Percentiles rank a stretch among this genome's conserved stretches.
Conservation (phyloP, 2,329 filamentous ascomycete species). For the Fusarium nygamai region DNA sequence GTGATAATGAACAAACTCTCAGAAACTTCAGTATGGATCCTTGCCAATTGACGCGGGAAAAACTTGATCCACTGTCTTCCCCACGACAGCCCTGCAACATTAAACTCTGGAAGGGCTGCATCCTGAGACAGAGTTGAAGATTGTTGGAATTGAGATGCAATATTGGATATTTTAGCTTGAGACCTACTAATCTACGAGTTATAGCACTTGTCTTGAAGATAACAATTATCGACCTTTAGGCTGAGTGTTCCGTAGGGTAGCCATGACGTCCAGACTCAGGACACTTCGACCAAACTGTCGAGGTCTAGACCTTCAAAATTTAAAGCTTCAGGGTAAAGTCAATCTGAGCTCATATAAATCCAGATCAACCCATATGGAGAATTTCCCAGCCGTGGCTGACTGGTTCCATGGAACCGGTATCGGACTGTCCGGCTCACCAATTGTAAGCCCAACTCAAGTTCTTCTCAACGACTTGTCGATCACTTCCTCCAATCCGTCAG, state of each 20-base stretch:
- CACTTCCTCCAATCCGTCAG: neutral
- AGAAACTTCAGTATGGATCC: conserved; percentile 24
- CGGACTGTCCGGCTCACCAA: conserved; percentile 10
- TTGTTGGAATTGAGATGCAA: neutral
- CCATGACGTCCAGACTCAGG: neutral
- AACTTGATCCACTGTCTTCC: conserved; percentile 40
- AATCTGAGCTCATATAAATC: neutral
- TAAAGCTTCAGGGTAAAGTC: neutral
- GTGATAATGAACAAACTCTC: conserved; percentile 3
- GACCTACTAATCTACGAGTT: neutral
- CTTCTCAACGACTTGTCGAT: conserved; percentile 5
- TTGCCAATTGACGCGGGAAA: conserved; percentile 39
- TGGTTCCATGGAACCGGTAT: neutral
- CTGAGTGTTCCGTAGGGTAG: neutral
- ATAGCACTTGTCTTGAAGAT: neutral
- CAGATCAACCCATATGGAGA: neutral
- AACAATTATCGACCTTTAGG: rapidly evolving
- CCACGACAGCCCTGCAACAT: conserved; percentile 9
- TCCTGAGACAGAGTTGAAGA: neutral
- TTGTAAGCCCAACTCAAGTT: neutral
- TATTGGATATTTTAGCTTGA: neutral
- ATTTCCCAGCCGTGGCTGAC: neutral
- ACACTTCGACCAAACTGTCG: neutral
- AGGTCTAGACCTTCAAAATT: neutral
- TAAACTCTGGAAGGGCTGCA: neutral